Evolutionary conservation across 371 early-diverging fungal species (phyloP), one percentile per base, ranked within the genome.

Genomic region (Mucor mucedo): DNA sequence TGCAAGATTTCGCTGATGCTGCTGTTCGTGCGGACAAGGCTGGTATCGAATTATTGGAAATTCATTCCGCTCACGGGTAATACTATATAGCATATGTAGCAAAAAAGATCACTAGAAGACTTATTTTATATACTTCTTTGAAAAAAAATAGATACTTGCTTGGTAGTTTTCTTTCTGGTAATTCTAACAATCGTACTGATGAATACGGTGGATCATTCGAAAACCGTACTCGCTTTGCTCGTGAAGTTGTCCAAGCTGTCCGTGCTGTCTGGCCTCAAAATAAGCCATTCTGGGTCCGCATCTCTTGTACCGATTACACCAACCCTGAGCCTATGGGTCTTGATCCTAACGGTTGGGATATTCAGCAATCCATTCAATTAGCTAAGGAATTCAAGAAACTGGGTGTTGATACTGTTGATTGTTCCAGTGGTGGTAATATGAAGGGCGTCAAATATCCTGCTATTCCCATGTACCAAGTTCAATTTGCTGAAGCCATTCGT

Each of bases 11-110:
- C 78, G 90, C 68, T 0, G 82, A 84, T 8, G 90, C 93, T 39
- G 92, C 94, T 21, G 62, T 72, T 53, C 84, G 93, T n/a, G 91
- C 93, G 4, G 81, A 85, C n/a, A 76, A 87, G 64, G 93, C 91
- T 4, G 96, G 93, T 0, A 90, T 95, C 70, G 95, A 97, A 55
- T 87, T 87, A 2, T 65, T 96, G 28, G 95, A 97, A 75, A 77
- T 97, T 53, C 97, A 97, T 65, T 86, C 82, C 50, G 93, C 93
- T 5, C 77, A 77, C 52, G 76, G 79, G 72, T 76, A 72, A 70
- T 21, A 21, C 21, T 21, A 85, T 10, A 90, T 72, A 81, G 14
- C 13, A 30, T 21, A 21, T 21, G 21, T 21, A 21, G 21, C 21
- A 4, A 30, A 80, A 89, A 30, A 93, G 91, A 40, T 16, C 60